phyloP scores from a whole-genome alignment of 1,284 basidiomycete species.

The Calocybe gambosa region DNA sequence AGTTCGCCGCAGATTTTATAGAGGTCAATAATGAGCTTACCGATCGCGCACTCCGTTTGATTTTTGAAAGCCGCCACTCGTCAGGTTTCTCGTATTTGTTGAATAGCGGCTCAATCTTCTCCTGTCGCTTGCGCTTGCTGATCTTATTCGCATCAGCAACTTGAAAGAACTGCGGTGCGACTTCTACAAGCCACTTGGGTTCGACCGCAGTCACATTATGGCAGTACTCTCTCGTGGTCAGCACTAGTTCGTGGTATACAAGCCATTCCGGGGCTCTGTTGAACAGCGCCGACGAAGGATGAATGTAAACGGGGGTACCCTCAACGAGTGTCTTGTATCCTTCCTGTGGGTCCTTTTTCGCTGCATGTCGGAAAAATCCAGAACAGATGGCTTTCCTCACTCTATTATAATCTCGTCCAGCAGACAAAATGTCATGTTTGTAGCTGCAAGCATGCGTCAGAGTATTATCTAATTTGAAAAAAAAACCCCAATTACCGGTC shows the following conservation, averaged over 20 bases:
- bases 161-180: slow-evolving; percentile 97
- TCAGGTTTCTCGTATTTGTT: slow-evolving; percentile 89
- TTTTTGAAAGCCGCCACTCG: slow-evolving; percentile 85
- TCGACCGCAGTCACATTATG: slow-evolving; percentile 96
- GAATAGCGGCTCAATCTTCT: slow-evolving; percentile 93
- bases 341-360: slow-evolving; percentile 92
- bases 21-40: slow-evolving; percentile 35
- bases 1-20: neutral
- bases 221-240: slow-evolving; percentile 84
- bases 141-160: slow-evolving; percentile 95
- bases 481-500: slow-evolving; percentile 95
- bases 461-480: slow-evolving; percentile 73
- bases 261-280: slow-evolving; percentile 79
- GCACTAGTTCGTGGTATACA: slow-evolving; percentile 55
- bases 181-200: slow-evolving; percentile 98
- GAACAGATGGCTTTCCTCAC: slow-evolving; percentile 96
- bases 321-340: slow-evolving; percentile 99
- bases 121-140: slow-evolving; percentile 93
- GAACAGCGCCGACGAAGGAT: slow-evolving; percentile 96
- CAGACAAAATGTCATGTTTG: slow-evolving; percentile 91
- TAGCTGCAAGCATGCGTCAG: slow-evolving; percentile 71
- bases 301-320: slow-evolving; percentile 96
- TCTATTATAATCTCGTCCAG: slow-evolving; percentile 88
- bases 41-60: slow-evolving; percentile 82
- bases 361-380: slow-evolving; percentile 93